Evolutionary conservation across 2,329 filamentous ascomycete genomes (phyloP).

Genomic region (Cordyceps pruinosa): DNA sequence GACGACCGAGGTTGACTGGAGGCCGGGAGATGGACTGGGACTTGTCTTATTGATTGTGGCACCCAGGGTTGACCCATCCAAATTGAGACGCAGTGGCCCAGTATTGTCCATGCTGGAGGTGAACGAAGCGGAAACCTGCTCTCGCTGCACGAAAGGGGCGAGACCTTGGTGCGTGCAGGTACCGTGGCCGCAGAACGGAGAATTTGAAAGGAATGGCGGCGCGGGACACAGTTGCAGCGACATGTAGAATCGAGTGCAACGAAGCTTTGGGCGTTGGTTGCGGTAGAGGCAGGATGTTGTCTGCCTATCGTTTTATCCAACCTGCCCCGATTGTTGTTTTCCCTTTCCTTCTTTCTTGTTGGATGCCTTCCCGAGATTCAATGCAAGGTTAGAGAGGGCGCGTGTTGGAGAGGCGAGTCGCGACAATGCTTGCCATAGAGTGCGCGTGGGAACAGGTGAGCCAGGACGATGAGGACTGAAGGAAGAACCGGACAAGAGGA

Average conservation of each 20-base stretch:
- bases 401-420: not conserved
- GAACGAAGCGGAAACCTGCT: not conserved
- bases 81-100: not conserved
- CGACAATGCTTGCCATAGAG: not conserved
- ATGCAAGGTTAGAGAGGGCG: not conserved
- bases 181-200: not conserved
- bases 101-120: not conserved
- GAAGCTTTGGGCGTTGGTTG: not conserved
- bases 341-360: not conserved
- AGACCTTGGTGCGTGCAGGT: not conserved
- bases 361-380: not conserved
- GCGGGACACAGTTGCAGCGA: constrained; percentile 4
- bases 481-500: not conserved
- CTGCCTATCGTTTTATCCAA: not conserved
- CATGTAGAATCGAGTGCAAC: not conserved
- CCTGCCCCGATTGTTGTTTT: not conserved
- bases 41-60: not conserved
- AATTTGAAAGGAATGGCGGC: not conserved
- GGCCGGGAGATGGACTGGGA: not conserved
- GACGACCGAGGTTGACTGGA: not conserved
- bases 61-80: not conserved
- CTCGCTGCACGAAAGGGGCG: not conserved
- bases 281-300: not conserved
- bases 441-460: not conserved
- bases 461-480: not conserved